phyloP scores from a whole-genome alignment of 2,329 filamentous ascomycete genomes.

The Chalaropsis thielavioides region DNA sequence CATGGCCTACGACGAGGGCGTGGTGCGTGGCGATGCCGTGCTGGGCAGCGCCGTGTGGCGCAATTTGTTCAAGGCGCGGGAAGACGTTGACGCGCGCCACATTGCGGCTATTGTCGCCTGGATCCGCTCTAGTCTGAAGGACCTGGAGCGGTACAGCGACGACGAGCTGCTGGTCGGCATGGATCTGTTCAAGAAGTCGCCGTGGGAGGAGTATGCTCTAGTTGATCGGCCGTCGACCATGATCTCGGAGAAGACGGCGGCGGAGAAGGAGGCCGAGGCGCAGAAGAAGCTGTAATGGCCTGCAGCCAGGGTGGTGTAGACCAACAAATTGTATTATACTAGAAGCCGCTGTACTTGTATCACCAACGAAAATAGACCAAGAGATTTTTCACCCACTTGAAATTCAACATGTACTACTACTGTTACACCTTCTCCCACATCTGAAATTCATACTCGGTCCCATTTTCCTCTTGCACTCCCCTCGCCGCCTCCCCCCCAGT shows the following conservation, averaged over 20 bases:
- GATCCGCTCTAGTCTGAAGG: conserved; percentile 36
- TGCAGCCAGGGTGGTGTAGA: background rate
- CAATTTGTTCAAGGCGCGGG: conserved; percentile 67
- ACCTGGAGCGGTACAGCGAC: conserved; percentile 38
- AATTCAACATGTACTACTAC: background rate
- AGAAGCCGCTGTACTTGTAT: conserved; percentile 2
- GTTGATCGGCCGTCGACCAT: conserved; percentile 13
- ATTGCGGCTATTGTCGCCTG: conserved; percentile 42
- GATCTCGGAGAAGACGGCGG: conserved; percentile 13
- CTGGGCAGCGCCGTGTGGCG: conserved; percentile 79
- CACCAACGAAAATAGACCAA: background rate
- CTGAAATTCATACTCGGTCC: conserved; percentile 54
- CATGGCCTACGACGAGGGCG: conserved; percentile 69
- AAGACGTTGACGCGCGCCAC: conserved; percentile 35
- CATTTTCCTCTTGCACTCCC: conserved; percentile 46
- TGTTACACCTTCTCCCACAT: conserved; percentile 49
- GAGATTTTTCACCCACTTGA: background rate
- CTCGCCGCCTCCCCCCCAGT: conserved; percentile 48
- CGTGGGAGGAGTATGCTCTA: conserved; percentile 15
- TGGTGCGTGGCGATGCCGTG: conserved; percentile 62
- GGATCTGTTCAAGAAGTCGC: conserved; percentile 31
- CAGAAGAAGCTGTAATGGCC: background rate
- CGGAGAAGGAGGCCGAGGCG: background rate
- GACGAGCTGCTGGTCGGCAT: conserved; percentile 28
- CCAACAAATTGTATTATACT: conserved; percentile 6